A percentile compares a stretch with the other conserved stretches of the same genome.
Conservation (phyloP, 1,139 yeast genomes). For the Blastobotrys proliferans region DNA sequence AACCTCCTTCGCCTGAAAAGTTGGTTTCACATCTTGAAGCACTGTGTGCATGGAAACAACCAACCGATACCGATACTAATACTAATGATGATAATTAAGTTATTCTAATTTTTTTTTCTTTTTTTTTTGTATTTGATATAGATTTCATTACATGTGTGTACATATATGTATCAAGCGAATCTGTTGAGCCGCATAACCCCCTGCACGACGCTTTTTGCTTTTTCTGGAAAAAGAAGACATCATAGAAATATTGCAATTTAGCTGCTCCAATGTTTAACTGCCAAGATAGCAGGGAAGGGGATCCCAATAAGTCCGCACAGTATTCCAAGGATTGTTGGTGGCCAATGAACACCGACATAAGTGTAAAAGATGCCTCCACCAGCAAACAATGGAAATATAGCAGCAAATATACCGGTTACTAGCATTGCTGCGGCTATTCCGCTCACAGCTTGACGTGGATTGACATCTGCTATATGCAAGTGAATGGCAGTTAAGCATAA, state of each 20-base stretch:
- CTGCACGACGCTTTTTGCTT: too few relatives aligned
- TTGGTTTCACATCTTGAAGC: slow-evolving; percentile 34
- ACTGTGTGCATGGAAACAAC: slow-evolving; percentile 32
- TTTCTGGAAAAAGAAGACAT: too few relatives aligned
- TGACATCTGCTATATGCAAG: slow-evolving; percentile 52
- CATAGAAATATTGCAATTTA: too few relatives aligned
- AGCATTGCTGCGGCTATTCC: slow-evolving; percentile 66
- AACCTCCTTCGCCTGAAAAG: slow-evolving; percentile 57
- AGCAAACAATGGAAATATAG: slow-evolving; percentile 61
- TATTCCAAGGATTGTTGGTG: slow-evolving; percentile 48
- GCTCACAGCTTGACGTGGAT: slow-evolving; percentile 53
- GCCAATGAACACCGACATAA: slow-evolving; percentile 55
- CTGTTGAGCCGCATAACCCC: too few relatives aligned
- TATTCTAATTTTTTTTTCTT: neutral
- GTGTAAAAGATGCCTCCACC: slow-evolving; percentile 54
- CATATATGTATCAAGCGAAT: neutral
- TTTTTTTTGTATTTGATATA: neutral
- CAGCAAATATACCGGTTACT: slow-evolving; percentile 54
- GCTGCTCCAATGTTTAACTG: neutral
- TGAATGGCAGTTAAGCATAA: slow-evolving; percentile 46
- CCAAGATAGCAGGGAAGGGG: neutral
- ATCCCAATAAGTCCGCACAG: too few relatives aligned
- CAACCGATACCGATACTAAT: neutral
- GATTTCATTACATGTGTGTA: neutral
- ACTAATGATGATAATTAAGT: neutral